Evolutionary conservation across 768 basidiomycete genomes (phyloP).

Genomic region (Rhodotorula graminis): DNA sequence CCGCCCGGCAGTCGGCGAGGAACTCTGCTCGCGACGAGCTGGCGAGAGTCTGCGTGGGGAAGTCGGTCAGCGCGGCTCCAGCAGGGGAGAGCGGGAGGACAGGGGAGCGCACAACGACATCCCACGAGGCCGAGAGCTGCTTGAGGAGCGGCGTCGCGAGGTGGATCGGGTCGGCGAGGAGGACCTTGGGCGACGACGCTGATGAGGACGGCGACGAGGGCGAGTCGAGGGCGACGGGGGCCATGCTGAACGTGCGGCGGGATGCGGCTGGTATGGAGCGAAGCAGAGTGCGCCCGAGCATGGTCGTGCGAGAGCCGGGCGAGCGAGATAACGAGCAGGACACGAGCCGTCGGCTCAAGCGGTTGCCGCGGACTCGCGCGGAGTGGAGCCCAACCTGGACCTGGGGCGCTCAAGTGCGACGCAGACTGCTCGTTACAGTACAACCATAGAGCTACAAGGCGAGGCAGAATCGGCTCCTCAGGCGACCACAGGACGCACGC

Average conservation of each 20-base stretch:
- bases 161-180: slow-evolving; percentile 44
- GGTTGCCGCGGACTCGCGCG: no score
- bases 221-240: background rate
- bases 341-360: no score
- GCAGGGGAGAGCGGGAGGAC: no score
- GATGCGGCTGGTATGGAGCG: no score
- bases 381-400: no score
- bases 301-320: no score
- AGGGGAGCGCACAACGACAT: background rate
- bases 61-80: background rate
- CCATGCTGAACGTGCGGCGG: background rate
- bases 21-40: slow-evolving; percentile 65
- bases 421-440: no score
- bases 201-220: background rate
- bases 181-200: background rate
- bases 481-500: no score
- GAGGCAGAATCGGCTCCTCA: background rate
- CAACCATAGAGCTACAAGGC: background rate
- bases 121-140: background rate
- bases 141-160: background rate
- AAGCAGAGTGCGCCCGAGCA: no score
- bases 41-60: slow-evolving; percentile 53
- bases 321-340: no score
- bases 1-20: slow-evolving; percentile 56
- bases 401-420: no score